Evolutionary conservation across 2,329 filamentous ascomycete genomes (phyloP), one percentile per base, ranked within the genome.

Genomic region (Daldinia sp.): DNA sequence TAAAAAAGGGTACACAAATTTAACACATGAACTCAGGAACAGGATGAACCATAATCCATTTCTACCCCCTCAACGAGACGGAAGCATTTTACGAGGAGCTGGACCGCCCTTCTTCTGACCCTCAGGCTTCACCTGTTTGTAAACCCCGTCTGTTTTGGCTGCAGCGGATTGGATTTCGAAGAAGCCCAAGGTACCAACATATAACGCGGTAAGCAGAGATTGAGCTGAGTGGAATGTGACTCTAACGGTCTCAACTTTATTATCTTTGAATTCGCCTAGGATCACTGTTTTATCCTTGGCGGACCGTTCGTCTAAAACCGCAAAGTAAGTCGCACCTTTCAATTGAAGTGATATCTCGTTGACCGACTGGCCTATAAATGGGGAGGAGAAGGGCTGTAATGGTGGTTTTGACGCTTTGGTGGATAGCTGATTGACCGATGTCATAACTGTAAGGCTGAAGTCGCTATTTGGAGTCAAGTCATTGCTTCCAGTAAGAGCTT

Each of bases 281-380:
- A 37, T 10, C 15, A 23, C 51, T 3, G 58, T 50, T 21, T 37
- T 29, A 29, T 55, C 57, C 10, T 32, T 3, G 1, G 7, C 7
- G 27, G 49, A 49, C 43, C 17, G 57, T 4, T 50, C 45, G 19
- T 61, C 50, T 21, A 55, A 15, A 4, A 55, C 15, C 4, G 34
- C 43, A 11, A 50, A 61, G 21, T 29, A 32, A 4, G 41, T 32
- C 10, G 10, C 6, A 5, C 19, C 27, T 7, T 34, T 21, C 17
- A 56, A 45, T 9, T 50, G 51, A 21, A 21, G 34, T 19, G 21
- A 35, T 29, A 55, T 13, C 3, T 61, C 34, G 25, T 61, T 27
- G 6, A 51, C 23, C 1, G 56, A 47, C 21, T 39, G 29, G 2
- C 56, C 35, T 50, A 51, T 9, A 13, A 51, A 54, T 9, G 43